phyloP scores from a whole-genome alignment of 2,329 filamentous ascomycete species.

The Colletotrichum sidae region DNA sequence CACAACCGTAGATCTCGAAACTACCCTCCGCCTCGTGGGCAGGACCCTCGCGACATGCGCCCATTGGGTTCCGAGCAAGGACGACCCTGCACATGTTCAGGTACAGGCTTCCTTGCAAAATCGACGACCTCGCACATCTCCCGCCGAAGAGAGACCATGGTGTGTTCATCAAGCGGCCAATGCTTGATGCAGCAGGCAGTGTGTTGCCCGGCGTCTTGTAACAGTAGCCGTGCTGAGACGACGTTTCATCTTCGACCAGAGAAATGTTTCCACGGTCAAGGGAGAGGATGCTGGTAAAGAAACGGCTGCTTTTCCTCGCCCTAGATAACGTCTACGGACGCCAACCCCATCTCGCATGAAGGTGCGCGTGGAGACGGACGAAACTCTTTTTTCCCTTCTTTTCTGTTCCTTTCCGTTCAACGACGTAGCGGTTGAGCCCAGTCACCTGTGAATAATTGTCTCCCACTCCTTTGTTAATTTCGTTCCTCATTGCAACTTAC shows the following conservation, averaged over 20 bases:
- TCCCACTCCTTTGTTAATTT: constrained; percentile 30
- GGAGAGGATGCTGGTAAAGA: constrained; percentile 7
- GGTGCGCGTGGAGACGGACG: neutral
- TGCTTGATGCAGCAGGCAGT: constrained; percentile 29
- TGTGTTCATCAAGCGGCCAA: constrained; percentile 22
- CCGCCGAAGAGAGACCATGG: constrained; percentile 3
- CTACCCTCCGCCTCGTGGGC: too few relatives aligned
- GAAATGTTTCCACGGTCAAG: constrained; percentile 28
- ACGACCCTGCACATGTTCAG: constrained; percentile 24
- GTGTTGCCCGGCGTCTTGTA: constrained; percentile 22
- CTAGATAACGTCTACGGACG: constrained; percentile 21
- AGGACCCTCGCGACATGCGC: neutral
- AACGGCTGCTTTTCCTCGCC: constrained; percentile 4
- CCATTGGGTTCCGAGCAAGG: constrained; percentile 4
- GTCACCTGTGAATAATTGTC: constrained; percentile 28
- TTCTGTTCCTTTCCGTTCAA: constrained; percentile 20
- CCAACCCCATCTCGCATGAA: neutral
- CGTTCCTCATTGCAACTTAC: constrained; percentile 3
- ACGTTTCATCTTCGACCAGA: constrained; percentile 31
- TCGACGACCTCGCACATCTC: constrained; percentile 19
- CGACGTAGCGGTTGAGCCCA: constrained; percentile 26
- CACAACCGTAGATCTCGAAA: too few relatives aligned
- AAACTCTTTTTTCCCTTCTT: constrained; percentile 18
- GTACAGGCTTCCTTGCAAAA: constrained; percentile 13
- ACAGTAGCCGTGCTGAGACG: constrained; percentile 28